Base-by-base conservation (phyloP, 2,329 filamentous ascomycete species). In the Rhinocladiella similis region DNA sequence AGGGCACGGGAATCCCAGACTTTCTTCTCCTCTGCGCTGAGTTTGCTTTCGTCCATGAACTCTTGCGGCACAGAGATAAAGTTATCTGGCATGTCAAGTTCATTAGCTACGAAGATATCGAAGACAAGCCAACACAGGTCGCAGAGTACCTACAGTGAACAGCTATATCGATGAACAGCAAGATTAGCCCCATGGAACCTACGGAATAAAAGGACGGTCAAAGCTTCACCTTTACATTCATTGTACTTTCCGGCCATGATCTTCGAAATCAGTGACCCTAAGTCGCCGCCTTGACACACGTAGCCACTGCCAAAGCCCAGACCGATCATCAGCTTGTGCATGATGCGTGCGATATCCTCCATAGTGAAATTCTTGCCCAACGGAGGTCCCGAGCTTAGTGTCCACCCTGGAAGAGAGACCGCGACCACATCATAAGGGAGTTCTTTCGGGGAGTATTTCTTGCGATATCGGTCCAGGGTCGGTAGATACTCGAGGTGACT, bases 401-500 rank as follows among this genome's bases (percentile, higher is more conserved):
- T 72, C 62, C 80, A 85, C 9, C 81, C 83, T 0, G 80, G 79
- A 1, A 84, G 68, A 0, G 77, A 80, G 0, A 83, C 83, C 0
- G 80, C 77, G 33, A 85, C 74, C 33, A 85, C 67, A 61, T 85
- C 81, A 63, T 80, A 85, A 0, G 82, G 82, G n/a, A 85, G 68
- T 0, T 69, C 72, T 0, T 77, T 69, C 0, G 80, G 73, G 0
- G 74, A 74, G 64, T 84, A 83, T 50, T 77, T 77, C 2, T 70
- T 62, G 20, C 66, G 67, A 1, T 85, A 66, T 3, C 79, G 41
- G 1, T 75, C 65, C 49, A 86, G 66, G 4, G 83, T 70, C 1
- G 75, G 75, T 1, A 85, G 61, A 62, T 85, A 85, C 57, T 86
- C 83, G 1, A 80, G 66, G 57, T 83, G 80, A 69, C 19, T 70